These are phyloP conservation scores for Cladosporium sp. DNA, from an alignment of 2,329 filamentous ascomycete genomes.

Conservation along the genomic window DNA sequence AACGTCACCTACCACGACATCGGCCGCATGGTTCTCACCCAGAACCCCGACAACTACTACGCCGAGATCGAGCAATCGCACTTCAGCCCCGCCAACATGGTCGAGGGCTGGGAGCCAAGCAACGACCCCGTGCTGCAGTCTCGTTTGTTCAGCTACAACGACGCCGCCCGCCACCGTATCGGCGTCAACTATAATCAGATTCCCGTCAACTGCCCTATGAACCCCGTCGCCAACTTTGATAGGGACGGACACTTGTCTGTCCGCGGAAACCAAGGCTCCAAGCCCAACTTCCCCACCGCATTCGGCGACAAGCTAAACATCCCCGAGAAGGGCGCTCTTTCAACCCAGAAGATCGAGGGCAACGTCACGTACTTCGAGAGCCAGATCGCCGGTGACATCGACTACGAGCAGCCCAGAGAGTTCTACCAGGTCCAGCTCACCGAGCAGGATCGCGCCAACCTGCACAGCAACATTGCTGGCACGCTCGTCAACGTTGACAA, in stretches of 20 bases:
- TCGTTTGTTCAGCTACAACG: slow-evolving; percentile 63
- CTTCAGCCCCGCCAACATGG: slow-evolving; percentile 65
- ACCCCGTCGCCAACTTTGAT: slow-evolving; percentile 27
- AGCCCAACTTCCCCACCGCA: slow-evolving; percentile 21
- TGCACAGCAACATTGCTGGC: slow-evolving; percentile 33
- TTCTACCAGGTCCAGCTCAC: slow-evolving; percentile 31
- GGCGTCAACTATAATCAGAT: slow-evolving; percentile 54
- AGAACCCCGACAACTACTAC: slow-evolving; percentile 65
- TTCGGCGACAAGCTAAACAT: slow-evolving; percentile 32
- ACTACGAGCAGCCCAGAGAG: slow-evolving; percentile 33
- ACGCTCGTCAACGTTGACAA: slow-evolving; percentile 33
- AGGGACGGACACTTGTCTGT: slow-evolving; percentile 32
- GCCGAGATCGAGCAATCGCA: slow-evolving; percentile 66
- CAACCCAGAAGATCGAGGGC: slow-evolving; percentile 26
- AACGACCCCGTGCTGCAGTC: slow-evolving; percentile 63
- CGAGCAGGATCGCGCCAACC: slow-evolving; percentile 28
- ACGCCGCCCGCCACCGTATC: slow-evolving; percentile 52
- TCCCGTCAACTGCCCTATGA: slow-evolving; percentile 34
- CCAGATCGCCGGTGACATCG: slow-evolving; percentile 29
- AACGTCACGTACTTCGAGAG: slow-evolving; percentile 28
- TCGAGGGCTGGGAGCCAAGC: slow-evolving; percentile 63
- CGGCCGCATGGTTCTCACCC: slow-evolving; percentile 54
- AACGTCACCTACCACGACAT: slow-evolving; percentile 45
- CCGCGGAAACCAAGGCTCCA: slow-evolving; percentile 29
- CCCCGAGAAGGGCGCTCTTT: slow-evolving; percentile 27